A percentile compares a stretch with the other conserved stretches of the same genome.
phyloP scores from a whole-genome alignment of 2,329 filamentous ascomycete species.

The Chrysosporium queenslandicum region DNA sequence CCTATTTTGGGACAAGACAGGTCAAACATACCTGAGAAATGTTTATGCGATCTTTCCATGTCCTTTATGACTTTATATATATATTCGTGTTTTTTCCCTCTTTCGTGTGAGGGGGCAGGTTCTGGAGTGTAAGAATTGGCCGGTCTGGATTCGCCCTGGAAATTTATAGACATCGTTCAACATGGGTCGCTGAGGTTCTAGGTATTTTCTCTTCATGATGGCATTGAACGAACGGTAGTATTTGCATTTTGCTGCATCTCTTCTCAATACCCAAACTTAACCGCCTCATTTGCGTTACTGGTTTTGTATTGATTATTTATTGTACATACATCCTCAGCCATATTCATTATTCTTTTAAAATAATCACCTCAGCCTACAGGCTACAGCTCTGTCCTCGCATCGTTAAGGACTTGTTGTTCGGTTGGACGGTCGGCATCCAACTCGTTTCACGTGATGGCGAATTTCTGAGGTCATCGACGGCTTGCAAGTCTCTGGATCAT shows the following conservation, averaged over 20 bases:
- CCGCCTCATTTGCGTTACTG: background rate
- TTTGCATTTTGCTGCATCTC: background rate
- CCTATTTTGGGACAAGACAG: slow-evolving; percentile 35
- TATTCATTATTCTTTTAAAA: too few species aligned
- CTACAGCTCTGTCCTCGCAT: too few species aligned
- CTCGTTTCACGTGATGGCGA: background rate
- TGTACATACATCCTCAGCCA: too few species aligned
- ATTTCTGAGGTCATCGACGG: background rate
- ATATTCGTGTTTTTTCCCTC: background rate
- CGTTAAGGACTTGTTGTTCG: too few species aligned
- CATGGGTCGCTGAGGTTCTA: background rate
- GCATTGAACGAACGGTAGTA: slow-evolving; percentile 3
- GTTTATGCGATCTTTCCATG: background rate
- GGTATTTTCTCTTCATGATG: background rate
- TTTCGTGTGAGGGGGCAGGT: background rate
- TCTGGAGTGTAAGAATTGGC: background rate
- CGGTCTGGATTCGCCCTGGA: background rate
- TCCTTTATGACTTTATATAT: background rate
- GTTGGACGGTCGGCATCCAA: too few species aligned
- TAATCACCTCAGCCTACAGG: background rate
- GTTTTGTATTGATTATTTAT: too few species aligned
- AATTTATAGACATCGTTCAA: background rate
- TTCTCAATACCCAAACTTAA: background rate
- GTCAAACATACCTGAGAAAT: background rate
- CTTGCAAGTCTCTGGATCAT: background rate